Evolutionary conservation across 768 basidiomycete species (phyloP).

Genomic region (Rossbeevera mucosa): DNA sequence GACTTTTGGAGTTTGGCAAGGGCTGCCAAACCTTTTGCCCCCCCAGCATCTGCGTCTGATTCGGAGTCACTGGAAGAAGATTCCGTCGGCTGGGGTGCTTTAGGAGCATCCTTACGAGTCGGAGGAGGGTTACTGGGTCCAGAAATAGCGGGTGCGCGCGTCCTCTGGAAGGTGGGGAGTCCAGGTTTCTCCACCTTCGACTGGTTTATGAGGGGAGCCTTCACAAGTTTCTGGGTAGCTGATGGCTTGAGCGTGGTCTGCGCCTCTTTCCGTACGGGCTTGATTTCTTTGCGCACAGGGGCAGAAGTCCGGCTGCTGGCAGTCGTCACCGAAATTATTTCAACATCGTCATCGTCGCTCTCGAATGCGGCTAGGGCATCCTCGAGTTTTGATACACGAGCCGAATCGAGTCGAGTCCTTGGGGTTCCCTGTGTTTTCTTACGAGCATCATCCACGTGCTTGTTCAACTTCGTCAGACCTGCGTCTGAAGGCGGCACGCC

Average conservation of each 20-base stretch:
- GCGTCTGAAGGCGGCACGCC: constrained; percentile 50
- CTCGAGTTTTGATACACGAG: constrained; percentile 62
- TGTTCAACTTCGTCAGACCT: constrained; percentile 63
- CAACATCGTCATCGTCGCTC: constrained; percentile 56
- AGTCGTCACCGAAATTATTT: constrained; percentile 43
- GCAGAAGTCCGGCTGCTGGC: constrained; percentile 11
- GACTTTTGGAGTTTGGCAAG: constrained; percentile 59
- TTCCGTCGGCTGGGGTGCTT: constrained; percentile 8
- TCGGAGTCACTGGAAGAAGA: constrained; percentile 43
- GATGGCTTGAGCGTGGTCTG: constrained; percentile 19
- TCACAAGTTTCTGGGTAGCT: constrained; percentile 13
- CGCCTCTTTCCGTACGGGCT: constrained; percentile 16
- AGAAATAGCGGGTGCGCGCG: constrained; percentile 23
- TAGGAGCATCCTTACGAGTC: constrained; percentile 8
- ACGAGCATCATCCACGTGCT: constrained; percentile 57
- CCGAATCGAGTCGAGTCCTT: constrained; percentile 49
- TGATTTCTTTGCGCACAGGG: constrained; percentile 9
- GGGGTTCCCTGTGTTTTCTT: constrained; percentile 41
- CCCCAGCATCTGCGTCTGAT: constrained; percentile 44
- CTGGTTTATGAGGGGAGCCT: constrained; percentile 17
- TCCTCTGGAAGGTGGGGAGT: constrained; percentile 43
- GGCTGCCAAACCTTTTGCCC: constrained; percentile 43
- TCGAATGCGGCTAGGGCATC: constrained; percentile 63
- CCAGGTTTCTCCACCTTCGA: constrained; percentile 36
- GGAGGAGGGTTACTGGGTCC: constrained; percentile 32